These are phyloP conservation scores for Zarea fungicola DNA, from an alignment of 2,329 filamentous ascomycete genomes.

Conservation along the genomic window DNA sequence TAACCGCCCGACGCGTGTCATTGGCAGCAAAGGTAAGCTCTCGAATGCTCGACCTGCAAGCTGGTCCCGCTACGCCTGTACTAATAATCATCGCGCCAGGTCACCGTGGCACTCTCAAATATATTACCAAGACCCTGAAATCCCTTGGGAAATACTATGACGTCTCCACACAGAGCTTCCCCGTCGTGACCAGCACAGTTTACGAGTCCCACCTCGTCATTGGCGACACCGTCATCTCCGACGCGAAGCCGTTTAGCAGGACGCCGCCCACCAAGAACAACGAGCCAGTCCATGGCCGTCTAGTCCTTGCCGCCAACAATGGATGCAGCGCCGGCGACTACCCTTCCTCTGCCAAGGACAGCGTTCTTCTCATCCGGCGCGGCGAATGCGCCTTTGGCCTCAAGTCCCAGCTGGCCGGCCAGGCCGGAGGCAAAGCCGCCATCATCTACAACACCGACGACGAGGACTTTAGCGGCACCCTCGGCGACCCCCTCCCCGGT, in stretches of 20 bases:
- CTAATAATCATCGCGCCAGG: conserved; percentile 38
- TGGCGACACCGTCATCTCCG: conserved; percentile 44
- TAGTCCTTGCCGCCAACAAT: conserved; percentile 56
- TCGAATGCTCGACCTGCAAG: neutral
- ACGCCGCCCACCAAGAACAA: conserved; percentile 60
- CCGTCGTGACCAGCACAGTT: conserved; percentile 55
- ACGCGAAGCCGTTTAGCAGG: conserved; percentile 55
- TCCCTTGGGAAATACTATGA: conserved; percentile 56
- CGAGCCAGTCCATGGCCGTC: conserved; percentile 52
- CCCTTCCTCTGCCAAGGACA: conserved; percentile 50
- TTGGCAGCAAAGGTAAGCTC: conserved; percentile 56
- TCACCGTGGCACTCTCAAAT: conserved; percentile 59
- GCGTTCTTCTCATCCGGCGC: conserved; percentile 65
- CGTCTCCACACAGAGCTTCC: conserved; percentile 58
- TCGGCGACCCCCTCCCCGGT: conserved; percentile 54
- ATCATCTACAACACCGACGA: conserved; percentile 70
- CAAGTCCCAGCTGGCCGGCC: conserved; percentile 64
- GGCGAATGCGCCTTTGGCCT: conserved; percentile 66
- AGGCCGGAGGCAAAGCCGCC: conserved; percentile 64
- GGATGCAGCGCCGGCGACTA: conserved; percentile 64
- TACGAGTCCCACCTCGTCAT: conserved; percentile 54
- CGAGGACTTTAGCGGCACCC: conserved; percentile 60
- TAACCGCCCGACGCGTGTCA: conserved; percentile 65
- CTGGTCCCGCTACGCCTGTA: no score
- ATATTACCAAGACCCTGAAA: conserved; percentile 52